Conservation (phyloP, 2,329 filamentous ascomycete species). For the Hymenoscyphus albidus region DNA sequence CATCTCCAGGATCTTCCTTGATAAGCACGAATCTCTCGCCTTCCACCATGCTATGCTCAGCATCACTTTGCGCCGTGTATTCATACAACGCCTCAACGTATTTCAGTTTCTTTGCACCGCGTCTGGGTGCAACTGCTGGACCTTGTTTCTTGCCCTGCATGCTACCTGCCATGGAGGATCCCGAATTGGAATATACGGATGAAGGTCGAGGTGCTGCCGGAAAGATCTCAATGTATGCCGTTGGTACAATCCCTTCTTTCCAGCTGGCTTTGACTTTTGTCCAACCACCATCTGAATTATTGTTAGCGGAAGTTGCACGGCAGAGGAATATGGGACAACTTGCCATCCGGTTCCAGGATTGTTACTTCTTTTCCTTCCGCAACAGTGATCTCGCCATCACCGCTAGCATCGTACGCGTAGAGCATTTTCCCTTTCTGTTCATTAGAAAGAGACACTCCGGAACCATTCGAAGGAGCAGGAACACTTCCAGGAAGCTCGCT, state of each 20-base stretch:
- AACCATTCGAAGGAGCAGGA: constrained; percentile 39
- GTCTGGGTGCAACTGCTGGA: constrained; percentile 75
- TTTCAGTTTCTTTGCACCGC: constrained; percentile 88
- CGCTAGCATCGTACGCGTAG: constrained; percentile 77
- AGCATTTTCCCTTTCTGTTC: constrained; percentile 82
- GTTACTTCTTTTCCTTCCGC: constrained; percentile 73
- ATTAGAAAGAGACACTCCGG: constrained; percentile 30
- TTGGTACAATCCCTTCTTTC: constrained; percentile 81
- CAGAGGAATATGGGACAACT: constrained; percentile 35
- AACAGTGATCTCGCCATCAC: constrained; percentile 77
- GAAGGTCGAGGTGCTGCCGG: constrained; percentile 54
- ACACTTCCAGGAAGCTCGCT: constrained; percentile 57
- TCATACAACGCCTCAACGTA: constrained; percentile 94
- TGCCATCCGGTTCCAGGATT: constrained; percentile 85
- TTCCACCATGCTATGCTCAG: constrained; percentile 85
- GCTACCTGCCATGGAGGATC: constrained; percentile 59
- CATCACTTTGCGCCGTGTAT: constrained; percentile 79
- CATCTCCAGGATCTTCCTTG: constrained; percentile 83
- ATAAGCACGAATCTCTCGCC: constrained; percentile 90
- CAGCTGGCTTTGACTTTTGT: constrained; percentile 72
- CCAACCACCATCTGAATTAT: constrained; percentile 79
- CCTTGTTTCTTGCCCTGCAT: constrained; percentile 37
- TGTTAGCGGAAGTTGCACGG: constrained; percentile 32
- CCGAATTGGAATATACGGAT: constrained; percentile 75
- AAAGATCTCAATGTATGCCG: constrained; percentile 74